phyloP scores from a whole-genome alignment of 179 eudicot species.

The Beta corolliflora region DNA sequence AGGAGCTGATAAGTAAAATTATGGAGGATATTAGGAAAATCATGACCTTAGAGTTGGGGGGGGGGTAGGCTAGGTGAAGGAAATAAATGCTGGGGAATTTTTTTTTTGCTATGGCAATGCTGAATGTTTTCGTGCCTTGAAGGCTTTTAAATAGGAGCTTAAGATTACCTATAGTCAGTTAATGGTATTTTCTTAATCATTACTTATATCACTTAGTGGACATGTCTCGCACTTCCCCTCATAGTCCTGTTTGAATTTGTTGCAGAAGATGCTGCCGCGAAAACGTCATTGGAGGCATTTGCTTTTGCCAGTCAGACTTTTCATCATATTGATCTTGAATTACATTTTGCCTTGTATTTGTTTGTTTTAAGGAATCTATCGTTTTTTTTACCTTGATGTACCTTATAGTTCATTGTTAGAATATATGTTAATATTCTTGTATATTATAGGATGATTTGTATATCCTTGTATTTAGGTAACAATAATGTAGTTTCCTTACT shows the following conservation, averaged over 20 bases:
- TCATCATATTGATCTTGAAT: not conserved
- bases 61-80: not conserved
- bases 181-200: not conserved
- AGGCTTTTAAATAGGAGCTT: not conserved
- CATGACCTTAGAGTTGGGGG: no score
- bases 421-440: no score
- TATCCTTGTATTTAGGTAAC: no score
- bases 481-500: no score
- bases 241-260: conserved; percentile 14
- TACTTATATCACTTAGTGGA: not conserved
- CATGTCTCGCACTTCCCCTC: not conserved
- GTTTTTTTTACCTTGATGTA: not conserved
- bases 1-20: not conserved
- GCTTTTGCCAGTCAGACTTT: conserved; percentile 35
- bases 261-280: conserved; percentile 51
- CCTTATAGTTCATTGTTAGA: no score
- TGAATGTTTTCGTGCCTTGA: not conserved
- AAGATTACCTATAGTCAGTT: not conserved
- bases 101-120: not conserved
- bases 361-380: not conserved
- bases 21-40: no score
- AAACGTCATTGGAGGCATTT: conserved; percentile 39
- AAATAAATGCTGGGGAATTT: not conserved
- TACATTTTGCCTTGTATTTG: not conserved
- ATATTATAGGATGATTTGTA: no score